Percentiles rank a stretch among this genome's conserved stretches.
Evolutionary conservation across 2,329 filamentous ascomycete species (phyloP).

Genomic region (Paraphoma chrysanthemicola): DNA sequence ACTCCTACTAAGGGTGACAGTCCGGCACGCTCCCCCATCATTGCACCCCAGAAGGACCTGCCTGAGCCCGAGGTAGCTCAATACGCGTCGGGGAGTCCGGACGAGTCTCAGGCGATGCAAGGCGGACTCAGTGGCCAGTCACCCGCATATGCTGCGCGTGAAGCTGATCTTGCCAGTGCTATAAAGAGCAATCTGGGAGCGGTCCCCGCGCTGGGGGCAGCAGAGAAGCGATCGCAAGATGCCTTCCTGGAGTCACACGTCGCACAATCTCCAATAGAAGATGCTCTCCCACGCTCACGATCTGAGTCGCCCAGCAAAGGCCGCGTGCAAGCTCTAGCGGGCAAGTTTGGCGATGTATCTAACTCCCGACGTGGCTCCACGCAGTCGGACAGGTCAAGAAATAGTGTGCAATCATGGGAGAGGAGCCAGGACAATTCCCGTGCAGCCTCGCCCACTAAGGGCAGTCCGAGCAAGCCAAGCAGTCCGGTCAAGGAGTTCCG

Average conservation of each 20-base stretch:
- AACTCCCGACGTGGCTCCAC: constrained; percentile 55
- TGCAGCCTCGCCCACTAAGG: constrained; percentile 40
- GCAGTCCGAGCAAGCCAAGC: constrained; percentile 44
- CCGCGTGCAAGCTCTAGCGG: constrained; percentile 60
- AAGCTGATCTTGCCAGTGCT: constrained; percentile 46
- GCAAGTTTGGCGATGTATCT: constrained; percentile 56
- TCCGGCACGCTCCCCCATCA: constrained; percentile 64
- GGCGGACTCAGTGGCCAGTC: constrained; percentile 33
- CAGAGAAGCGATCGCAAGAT: constrained; percentile 42
- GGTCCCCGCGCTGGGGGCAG: constrained; percentile 31
- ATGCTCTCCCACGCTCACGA: constrained; percentile 40
- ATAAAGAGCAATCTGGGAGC: constrained; percentile 30
- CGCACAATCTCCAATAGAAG: constrained; percentile 34
- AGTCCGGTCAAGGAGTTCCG: constrained; percentile 50
- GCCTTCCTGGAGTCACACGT: constrained; percentile 46
- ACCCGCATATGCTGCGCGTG: constrained; percentile 40
- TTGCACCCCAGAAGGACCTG: constrained; percentile 55
- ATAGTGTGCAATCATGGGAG: constrained; percentile 50
- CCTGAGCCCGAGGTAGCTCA: constrained; percentile 57
- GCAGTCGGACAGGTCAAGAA: constrained; percentile 51
- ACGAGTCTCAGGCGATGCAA: constrained; percentile 33
- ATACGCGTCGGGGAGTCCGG: constrained; percentile 51
- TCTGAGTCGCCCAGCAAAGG: constrained; percentile 57
- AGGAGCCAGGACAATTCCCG: constrained; percentile 47
- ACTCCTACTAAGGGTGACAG: constrained; percentile 66